Evolutionary conservation across 108 stramenopile species (phyloP), one percentile per base, ranked within the genome.

Genomic region (Cylindrotheca closterium): DNA sequence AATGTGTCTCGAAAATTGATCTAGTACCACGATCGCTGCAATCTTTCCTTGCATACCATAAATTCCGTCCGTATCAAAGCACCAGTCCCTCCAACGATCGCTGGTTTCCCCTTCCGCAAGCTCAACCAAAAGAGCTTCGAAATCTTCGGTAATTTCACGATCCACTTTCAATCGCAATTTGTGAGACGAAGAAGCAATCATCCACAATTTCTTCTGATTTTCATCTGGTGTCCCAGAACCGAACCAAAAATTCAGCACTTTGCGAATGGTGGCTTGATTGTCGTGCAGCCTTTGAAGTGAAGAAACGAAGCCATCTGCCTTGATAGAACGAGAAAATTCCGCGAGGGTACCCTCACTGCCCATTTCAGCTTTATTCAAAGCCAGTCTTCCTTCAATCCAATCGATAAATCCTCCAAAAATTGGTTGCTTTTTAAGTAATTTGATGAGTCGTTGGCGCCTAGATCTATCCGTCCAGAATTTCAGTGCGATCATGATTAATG

Each of bases 1-100:
- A 47, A 94, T 82, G 66, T 94, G 93, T 8, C 93, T 64, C 26
- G 84, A 81, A 60, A 89, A 79, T 66, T 94, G 93, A 84, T 94
- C 93, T 53, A 94, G 70, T 0, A 81, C 82, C 50, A 94, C 73
- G 58, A 94, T 91, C 15, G 89, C 84, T 23, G 93, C 92, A n/a
- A 93, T 49, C 60, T 88, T 90, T 47, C 88, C 92, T 50, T 64
- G 73, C 46, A 70, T 83, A 17, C 92, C 87, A 58, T 82, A 90
- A 29, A 83, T 47, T 2, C 67, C 54, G 4, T 51, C 51, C 23
- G 61, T 57, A 49, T 74, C 68, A 21, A 66, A 68, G 72, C 82
- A 80, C 74, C 81, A 64, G 29, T 80, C 50, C 37, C 67, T 58
- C 69, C 61, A 55, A 17, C 27, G 50, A 59, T 65, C 0, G 10